Evolutionary conservation across 768 basidiomycete genomes (phyloP).

Genomic region (Naganishia randhawae): DNA sequence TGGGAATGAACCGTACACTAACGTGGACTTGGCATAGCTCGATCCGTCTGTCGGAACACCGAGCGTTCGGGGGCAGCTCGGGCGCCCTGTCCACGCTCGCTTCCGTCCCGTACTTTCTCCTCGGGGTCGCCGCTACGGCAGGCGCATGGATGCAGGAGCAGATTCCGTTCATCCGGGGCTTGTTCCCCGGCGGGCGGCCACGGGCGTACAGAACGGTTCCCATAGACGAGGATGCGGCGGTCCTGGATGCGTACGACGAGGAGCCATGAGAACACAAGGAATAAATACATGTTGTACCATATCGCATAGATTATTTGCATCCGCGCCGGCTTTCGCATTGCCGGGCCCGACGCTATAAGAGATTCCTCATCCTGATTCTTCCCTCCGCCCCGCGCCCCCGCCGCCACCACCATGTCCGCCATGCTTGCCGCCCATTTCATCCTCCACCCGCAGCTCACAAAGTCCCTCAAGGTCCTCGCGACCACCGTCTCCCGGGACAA

Average conservation of each 20-base stretch:
- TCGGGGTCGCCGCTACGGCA: slow-evolving; percentile 63
- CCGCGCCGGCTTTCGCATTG: background rate
- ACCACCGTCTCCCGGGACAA: slow-evolving; percentile 90
- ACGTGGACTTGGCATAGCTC: slow-evolving; percentile 31
- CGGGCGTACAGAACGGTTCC: slow-evolving; percentile 45
- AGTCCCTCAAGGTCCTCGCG: slow-evolving; percentile 68
- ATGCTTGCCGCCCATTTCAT: slow-evolving; percentile 58
- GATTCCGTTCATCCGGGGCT: slow-evolving; percentile 45
- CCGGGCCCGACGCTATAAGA: background rate
- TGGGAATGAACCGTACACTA: background rate
- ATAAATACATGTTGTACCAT: slow-evolving; percentile 3
- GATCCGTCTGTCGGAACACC: slow-evolving; percentile 46
- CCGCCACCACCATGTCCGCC: slow-evolving; percentile 36
- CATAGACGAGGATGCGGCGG: slow-evolving; percentile 49
- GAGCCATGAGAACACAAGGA: slow-evolving; percentile 23
- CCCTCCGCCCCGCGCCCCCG: background rate
- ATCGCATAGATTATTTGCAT: slow-evolving; percentile 9
- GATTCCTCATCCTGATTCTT: background rate
- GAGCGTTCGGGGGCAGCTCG: slow-evolving; percentile 54
- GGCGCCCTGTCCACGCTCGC: slow-evolving; percentile 68
- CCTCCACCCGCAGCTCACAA: slow-evolving; percentile 75
- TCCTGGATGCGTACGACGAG: slow-evolving; percentile 38
- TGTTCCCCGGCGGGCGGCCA: slow-evolving; percentile 35
- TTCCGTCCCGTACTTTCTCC: slow-evolving; percentile 82
- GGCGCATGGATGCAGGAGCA: slow-evolving; percentile 43